Conservation (phyloP, 331 rosid species). For the Dryas integrifolia region DNA sequence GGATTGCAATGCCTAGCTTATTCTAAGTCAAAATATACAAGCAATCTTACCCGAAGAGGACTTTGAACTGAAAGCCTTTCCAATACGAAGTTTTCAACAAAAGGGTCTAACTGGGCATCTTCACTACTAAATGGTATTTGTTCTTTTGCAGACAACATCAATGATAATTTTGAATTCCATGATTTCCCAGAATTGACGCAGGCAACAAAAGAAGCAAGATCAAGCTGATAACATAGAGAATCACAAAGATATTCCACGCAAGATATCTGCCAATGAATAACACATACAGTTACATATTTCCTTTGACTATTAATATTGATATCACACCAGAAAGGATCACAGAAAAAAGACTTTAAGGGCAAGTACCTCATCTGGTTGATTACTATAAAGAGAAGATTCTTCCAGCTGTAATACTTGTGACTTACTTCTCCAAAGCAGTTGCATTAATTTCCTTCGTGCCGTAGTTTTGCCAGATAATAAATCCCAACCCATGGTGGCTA, state of each 20-base stretch:
- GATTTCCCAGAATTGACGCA: slow-evolving; percentile 84
- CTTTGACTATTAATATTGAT: slow-evolving; percentile 25
- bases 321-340: slow-evolving; percentile 33
- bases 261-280: slow-evolving; percentile 60
- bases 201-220: slow-evolving; percentile 91
- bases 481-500: slow-evolving; percentile 99
- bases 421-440: slow-evolving; percentile 87
- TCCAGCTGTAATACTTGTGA: slow-evolving; percentile 72
- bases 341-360: slow-evolving; percentile 31
- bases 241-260: slow-evolving; percentile 93
- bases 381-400: slow-evolving; percentile 78
- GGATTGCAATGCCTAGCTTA: too few relatives aligned
- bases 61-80: slow-evolving; percentile 96
- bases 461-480: slow-evolving; percentile 71
- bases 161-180: slow-evolving; percentile 75
- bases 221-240: slow-evolving; percentile 83
- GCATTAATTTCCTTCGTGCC: slow-evolving; percentile 80
- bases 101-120: slow-evolving; percentile 59
- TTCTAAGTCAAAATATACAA: too few relatives aligned
- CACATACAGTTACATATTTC: slow-evolving; percentile 25
- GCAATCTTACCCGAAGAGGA: slow-evolving; percentile 82
- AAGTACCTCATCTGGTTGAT: slow-evolving; percentile 78
- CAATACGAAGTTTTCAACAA: slow-evolving; percentile 90
- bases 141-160: slow-evolving; percentile 62
- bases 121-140: slow-evolving; percentile 45